Percentiles rank a stretch among this genome's conserved stretches.
These are phyloP conservation scores for Mycena belliarum DNA, from an alignment of 768 basidiomycete genomes.

Conservation along the genomic window DNA sequence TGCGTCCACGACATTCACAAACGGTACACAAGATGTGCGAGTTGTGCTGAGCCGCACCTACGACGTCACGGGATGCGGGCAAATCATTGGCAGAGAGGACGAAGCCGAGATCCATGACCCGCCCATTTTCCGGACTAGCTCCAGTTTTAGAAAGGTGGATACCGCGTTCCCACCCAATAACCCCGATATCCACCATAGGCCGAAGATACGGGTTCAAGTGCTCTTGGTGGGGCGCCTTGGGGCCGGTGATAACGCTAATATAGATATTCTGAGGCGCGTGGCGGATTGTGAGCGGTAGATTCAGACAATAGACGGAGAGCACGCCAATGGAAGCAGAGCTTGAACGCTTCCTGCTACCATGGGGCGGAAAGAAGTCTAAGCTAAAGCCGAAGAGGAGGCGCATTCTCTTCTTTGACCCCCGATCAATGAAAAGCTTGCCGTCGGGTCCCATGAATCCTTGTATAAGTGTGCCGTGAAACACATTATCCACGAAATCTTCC, in stretches of 20 bases:
- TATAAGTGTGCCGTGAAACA: background rate
- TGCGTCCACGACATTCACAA: slow-evolving; percentile 22
- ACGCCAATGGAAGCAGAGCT: slow-evolving; percentile 23
- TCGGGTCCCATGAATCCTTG: slow-evolving; percentile 1
- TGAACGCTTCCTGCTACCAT: slow-evolving; percentile 21
- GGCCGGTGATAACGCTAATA: slow-evolving; percentile 27
- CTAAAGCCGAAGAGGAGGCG: slow-evolving; percentile 23
- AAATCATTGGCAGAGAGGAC: slow-evolving; percentile 29
- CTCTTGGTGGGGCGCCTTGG: slow-evolving; percentile 20
- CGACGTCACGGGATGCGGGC: slow-evolving; percentile 24
- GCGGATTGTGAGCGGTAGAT: slow-evolving; percentile 26
- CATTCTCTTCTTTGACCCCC: slow-evolving; percentile 10
- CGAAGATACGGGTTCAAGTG: slow-evolving; percentile 28
- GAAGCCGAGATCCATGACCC: background rate
- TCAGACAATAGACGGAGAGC: slow-evolving; percentile 29
- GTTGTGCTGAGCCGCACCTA: slow-evolving; percentile 20
- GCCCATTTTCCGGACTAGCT: background rate
- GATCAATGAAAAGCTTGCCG: slow-evolving; percentile 16
- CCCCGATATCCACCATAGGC: slow-evolving; percentile 28
- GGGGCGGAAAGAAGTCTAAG: slow-evolving; percentile 30
- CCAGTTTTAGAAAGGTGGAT: slow-evolving; percentile 14
- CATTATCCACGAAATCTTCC: background rate
- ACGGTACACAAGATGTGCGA: slow-evolving; percentile 26
- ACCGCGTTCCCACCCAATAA: slow-evolving; percentile 17
- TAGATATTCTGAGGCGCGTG: slow-evolving; percentile 31